Conservation (phyloP, 2,329 filamentous ascomycete genomes). For the Malbranchea cinnamomea region DNA sequence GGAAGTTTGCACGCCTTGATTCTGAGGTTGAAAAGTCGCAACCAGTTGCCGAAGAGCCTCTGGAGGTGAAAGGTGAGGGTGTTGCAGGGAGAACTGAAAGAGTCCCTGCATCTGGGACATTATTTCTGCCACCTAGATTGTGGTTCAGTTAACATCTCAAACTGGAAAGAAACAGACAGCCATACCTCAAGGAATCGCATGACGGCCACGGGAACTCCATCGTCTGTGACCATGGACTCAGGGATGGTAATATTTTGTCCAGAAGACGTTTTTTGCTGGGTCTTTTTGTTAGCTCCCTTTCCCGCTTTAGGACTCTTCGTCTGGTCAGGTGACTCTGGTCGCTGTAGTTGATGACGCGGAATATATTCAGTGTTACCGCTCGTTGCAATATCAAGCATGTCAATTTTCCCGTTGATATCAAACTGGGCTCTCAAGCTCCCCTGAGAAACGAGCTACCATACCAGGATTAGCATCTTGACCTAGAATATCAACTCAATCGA, state of each 20-base stretch:
- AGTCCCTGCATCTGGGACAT: slow-evolving; percentile 49
- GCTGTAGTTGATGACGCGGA: slow-evolving; percentile 46
- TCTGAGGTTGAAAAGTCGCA: slow-evolving; percentile 27
- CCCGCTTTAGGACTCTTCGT: slow-evolving; percentile 45
- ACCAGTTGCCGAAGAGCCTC: slow-evolving; percentile 42
- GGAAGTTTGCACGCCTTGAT: slow-evolving; percentile 13
- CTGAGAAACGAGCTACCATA: slow-evolving; percentile 63
- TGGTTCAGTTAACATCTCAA: slow-evolving; percentile 10
- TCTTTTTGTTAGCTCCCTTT: slow-evolving; percentile 38
- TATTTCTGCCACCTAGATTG: slow-evolving; percentile 44
- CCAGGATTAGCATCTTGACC: no score
- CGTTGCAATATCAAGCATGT: slow-evolving; percentile 70
- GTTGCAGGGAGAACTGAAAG: slow-evolving; percentile 41
- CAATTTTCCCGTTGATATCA: slow-evolving; percentile 63
- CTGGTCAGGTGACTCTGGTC: slow-evolving; percentile 36
- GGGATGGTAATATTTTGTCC: slow-evolving; percentile 30
- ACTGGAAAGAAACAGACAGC: slow-evolving; percentile 6
- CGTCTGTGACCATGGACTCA: slow-evolving; percentile 30
- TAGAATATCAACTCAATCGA: slow-evolving; percentile 4
- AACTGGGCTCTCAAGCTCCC: slow-evolving; percentile 69
- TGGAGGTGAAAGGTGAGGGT: slow-evolving; percentile 36
- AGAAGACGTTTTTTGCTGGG: slow-evolving; percentile 29
- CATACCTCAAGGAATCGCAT: slow-evolving; percentile 49
- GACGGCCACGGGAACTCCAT: slow-evolving; percentile 41
- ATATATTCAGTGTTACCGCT: slow-evolving; percentile 69